Evolutionary conservation across 2,329 filamentous ascomycete species (phyloP).

Genomic region (Fusarium brachygibbosum): DNA sequence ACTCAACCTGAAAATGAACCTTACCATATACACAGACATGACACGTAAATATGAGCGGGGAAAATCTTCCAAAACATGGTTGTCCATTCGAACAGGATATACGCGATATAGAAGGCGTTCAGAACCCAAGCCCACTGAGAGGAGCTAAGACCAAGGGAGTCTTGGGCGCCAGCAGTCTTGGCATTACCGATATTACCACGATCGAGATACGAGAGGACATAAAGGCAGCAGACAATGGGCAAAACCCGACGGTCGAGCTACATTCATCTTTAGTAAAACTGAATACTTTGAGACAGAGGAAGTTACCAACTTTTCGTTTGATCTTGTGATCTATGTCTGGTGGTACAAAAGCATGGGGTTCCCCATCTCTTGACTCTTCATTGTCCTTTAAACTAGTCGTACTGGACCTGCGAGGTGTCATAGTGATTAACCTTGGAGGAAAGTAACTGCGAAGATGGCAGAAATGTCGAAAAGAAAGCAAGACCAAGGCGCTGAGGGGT

Average conservation of each 20-base stretch:
- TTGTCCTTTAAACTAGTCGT: not conserved
- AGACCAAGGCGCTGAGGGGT: not conserved
- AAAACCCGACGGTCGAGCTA: conserved; percentile 38
- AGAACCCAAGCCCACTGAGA: conserved; percentile 42
- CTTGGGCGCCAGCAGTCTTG: conserved; percentile 36
- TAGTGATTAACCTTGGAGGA: not conserved
- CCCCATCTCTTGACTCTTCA: not conserved
- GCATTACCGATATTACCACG: conserved; percentile 44
- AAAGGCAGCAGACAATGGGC: conserved; percentile 40
- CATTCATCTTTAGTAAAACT: rapidly evolving
- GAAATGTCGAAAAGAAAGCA: not conserved
- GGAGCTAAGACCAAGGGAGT: conserved; percentile 17
- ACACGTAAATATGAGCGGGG: conserved; percentile 33
- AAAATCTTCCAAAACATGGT: conserved; percentile 43
- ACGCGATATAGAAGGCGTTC: conserved; percentile 41
- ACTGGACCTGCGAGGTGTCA: not conserved
- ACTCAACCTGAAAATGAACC: rapidly evolving
- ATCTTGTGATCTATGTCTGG: conserved; percentile 6
- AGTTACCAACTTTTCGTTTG: not conserved
- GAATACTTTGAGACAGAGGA: rapidly evolving
- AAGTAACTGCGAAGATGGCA: not conserved
- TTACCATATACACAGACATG: conserved; percentile 29
- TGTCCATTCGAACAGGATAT: conserved; percentile 41
- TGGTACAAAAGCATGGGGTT: not conserved
- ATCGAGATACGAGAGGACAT: conserved; percentile 41